Base-by-base conservation (phyloP, 163 green algal genomes). In the Coccomyxa subellipsoidea region DNA sequence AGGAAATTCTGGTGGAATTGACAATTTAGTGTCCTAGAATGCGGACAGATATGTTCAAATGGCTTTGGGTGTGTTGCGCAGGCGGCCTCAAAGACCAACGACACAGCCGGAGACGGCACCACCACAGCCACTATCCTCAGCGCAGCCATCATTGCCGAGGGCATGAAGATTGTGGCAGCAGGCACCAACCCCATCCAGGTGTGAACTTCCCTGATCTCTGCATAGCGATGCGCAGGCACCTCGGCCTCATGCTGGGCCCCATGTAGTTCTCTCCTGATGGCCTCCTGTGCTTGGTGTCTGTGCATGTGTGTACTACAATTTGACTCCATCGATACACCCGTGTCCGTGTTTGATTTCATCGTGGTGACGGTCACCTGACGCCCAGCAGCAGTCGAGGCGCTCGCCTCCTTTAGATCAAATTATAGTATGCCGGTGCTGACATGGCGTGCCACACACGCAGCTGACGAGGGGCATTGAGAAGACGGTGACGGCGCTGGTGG, bases 101-200 rank as follows among this genome's bases (percentile, higher is more conserved):
- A 99, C 91, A 94, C 93, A 40, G 97, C 97, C 29, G 97, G 97
- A 66, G 97, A 99, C 77, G 97, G 97, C 77, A 99, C 97, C 82
- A 99, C 97, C 80, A 99, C 97, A 54, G 97, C 97, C 77, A 98
- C 97, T 80, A 95, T 99, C 70, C 93, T 99, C 81, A 95, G 93
- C 8, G 94, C 96, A 73, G 97, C 95, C 29, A 96, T 99, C 89
- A 99, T 99, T 84, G 92, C 93, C 0, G 97, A 99, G 92, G 97
- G 96, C 82, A 97, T 99, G 92, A 99, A 99, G 92, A 95, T 99
- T 71, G 96, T 99, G 71, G 91, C 93, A 31, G 96, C 96, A 31
- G 96, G 89, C 79, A 88, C 92, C 85, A 99, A 99, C 91, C 96
- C 96, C 31, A 94, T 98, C 66, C 66, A 73, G 66, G 66, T 73